Conservation (phyloP, 148 eudicot species). For the Silene latifolia region DNA sequence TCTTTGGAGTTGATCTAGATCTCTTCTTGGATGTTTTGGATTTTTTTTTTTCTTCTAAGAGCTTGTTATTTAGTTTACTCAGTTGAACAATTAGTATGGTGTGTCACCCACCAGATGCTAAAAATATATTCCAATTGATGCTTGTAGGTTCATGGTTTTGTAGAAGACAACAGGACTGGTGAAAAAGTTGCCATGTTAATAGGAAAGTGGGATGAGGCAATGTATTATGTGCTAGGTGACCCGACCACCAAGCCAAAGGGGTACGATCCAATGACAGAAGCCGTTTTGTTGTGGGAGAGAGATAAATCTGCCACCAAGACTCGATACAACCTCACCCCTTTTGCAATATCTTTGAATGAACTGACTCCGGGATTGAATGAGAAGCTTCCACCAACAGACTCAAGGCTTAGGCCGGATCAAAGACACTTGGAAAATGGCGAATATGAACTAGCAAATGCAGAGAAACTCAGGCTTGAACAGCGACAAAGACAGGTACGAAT, state of each 20-base stretch:
- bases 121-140: slow-evolving; percentile 7
- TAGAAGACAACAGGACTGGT: slow-evolving; percentile 87
- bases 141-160: slow-evolving; percentile 88
- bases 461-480: slow-evolving; percentile 92
- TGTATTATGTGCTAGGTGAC: slow-evolving; percentile 94
- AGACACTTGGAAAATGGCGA: slow-evolving; percentile 94
- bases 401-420: slow-evolving; percentile 93
- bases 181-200: slow-evolving; percentile 89
- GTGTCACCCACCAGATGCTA: neutral
- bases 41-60: neutral
- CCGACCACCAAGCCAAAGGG: slow-evolving; percentile 87
- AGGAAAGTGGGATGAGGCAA: slow-evolving; percentile 99
- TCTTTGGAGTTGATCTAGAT: too few species aligned
- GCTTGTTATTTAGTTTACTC: neutral
- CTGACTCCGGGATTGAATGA: slow-evolving; percentile 67
- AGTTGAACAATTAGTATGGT: neutral
- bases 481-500: slow-evolving; percentile 74
- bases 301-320: slow-evolving; percentile 72
- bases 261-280: slow-evolving; percentile 97
- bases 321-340: slow-evolving; percentile 83
- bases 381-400: slow-evolving; percentile 94
- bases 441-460: slow-evolving; percentile 85
- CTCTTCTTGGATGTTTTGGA: too few species aligned
- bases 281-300: slow-evolving; percentile 91
- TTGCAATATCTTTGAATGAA: slow-evolving; percentile 91